Evolutionary conservation across 192 early-diverging fungal species (phyloP).

Genomic region (Helicostylum pulchrum): DNA sequence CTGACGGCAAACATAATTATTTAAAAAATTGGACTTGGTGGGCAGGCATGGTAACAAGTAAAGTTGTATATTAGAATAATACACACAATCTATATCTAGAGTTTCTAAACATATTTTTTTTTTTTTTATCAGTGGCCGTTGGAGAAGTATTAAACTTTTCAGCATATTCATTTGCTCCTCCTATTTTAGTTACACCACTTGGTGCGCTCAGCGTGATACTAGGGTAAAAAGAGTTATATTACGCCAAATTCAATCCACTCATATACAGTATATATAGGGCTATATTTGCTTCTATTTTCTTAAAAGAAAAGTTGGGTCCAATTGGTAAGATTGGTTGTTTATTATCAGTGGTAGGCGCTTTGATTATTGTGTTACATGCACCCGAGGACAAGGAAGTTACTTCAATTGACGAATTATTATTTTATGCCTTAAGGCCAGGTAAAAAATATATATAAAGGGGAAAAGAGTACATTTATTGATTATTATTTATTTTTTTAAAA

Average conservation of each 20-base stretch:
- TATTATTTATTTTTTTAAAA: neutral
- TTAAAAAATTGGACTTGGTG: slow-evolving; percentile 90
- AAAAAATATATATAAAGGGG: slow-evolving; percentile 1
- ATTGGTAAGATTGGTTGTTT: slow-evolving; percentile 89
- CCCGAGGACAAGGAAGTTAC: slow-evolving; percentile 80
- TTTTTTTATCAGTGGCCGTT: slow-evolving; percentile 64
- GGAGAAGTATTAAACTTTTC: slow-evolving; percentile 66
- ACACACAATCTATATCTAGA: neutral
- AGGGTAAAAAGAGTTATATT: slow-evolving; percentile 46
- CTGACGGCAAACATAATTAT: slow-evolving; percentile 70
- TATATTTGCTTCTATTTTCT: slow-evolving; percentile 81
- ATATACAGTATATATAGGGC: slow-evolving; percentile 49
- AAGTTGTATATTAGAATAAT: neutral
- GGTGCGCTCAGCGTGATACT: slow-evolving; percentile 82
- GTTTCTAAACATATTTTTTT: neutral
- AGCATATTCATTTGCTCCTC: slow-evolving; percentile 91
- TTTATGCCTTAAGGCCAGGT: slow-evolving; percentile 76
- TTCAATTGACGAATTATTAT: slow-evolving; percentile 81
- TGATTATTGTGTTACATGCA: slow-evolving; percentile 83
- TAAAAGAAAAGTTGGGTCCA: slow-evolving; percentile 79
- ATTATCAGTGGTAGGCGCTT: slow-evolving; percentile 83
- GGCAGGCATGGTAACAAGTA: slow-evolving; percentile 83
- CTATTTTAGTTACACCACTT: slow-evolving; percentile 88
- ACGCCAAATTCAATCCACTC: neutral
- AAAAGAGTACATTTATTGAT: neutral